phyloP scores from a whole-genome alignment of 2,329 filamentous ascomycete species.

The Phyllosticta capitalensis region DNA sequence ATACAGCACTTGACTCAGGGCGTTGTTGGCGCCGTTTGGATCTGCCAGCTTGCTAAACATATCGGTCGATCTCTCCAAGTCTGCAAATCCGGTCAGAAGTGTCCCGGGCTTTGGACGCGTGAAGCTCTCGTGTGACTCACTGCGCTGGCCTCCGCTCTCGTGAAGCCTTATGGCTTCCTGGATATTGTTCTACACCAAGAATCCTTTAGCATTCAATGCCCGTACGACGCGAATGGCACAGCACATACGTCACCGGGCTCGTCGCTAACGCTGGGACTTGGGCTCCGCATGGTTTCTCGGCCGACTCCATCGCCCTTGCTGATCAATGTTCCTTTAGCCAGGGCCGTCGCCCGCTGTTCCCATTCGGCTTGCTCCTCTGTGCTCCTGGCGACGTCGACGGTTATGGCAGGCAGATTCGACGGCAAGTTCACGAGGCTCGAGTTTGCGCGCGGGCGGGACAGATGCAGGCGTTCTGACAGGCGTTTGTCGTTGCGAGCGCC shows the following conservation, averaged over 20 bases:
- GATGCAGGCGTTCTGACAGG: conserved; percentile 62
- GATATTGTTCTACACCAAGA: conserved; percentile 49
- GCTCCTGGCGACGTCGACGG: conserved; percentile 31
- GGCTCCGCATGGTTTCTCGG: conserved; percentile 16
- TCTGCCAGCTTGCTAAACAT: conserved; percentile 81
- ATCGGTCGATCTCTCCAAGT: conserved; percentile 67
- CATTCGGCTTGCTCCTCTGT: conserved; percentile 54
- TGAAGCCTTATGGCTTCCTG: conserved; percentile 94
- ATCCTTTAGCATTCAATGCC: not conserved
- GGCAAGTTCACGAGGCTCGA: conserved; percentile 67
- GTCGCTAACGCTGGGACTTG: conserved; percentile 28
- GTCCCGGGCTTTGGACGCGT: not conserved
- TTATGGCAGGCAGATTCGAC: conserved; percentile 66
- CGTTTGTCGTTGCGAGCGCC: conserved; percentile 28
- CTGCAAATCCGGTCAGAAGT: conserved; percentile 25
- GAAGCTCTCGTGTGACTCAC: conserved; percentile 14
- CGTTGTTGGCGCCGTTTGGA: conserved; percentile 77
- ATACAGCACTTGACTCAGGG: conserved; percentile 90
- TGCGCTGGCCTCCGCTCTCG: conserved; percentile 55
- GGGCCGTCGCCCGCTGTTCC: conserved; percentile 87
- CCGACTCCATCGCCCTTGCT: conserved; percentile 15
- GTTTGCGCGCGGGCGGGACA: conserved; percentile 43
- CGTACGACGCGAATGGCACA: not conserved
- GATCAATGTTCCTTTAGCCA: conserved; percentile 53
- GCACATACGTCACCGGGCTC: conserved; percentile 29